phyloP scores from a whole-genome alignment of 805 yeast genomes.

The Starmera dryadoides region DNA sequence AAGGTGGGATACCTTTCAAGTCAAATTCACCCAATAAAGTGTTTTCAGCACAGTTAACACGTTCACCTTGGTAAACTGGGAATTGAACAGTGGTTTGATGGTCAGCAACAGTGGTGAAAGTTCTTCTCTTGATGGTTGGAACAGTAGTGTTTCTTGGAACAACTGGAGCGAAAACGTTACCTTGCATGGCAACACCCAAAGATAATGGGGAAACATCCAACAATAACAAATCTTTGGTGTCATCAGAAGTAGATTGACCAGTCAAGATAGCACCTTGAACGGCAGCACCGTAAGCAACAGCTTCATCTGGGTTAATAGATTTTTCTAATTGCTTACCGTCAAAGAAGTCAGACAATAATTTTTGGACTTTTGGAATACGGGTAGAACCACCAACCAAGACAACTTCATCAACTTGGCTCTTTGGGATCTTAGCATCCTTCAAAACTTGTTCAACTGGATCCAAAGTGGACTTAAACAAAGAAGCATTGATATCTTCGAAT shows the following conservation, averaged over 20 bases:
- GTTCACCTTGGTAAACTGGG: conserved; percentile 99
- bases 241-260: conserved; percentile 83
- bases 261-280: conserved; percentile 98
- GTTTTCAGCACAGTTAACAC: conserved; percentile 97
- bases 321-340: conserved; percentile 96
- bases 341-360: conserved; percentile 87
- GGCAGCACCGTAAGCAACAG: conserved; percentile 99
- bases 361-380: conserved; percentile 98
- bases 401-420: conserved; percentile 85
- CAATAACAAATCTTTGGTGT: conserved; percentile 90
- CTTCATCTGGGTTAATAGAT: conserved; percentile 98
- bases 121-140: conserved; percentile 98
- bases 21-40: conserved; percentile 97
- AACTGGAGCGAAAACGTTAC: conserved; percentile 98
- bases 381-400: conserved; percentile 98
- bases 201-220: conserved; percentile 98
- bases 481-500: conserved; percentile 93
- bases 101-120: conserved; percentile 98
- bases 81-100: conserved; percentile 98
- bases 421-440: conserved; percentile 83
- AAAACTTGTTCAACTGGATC: conserved; percentile 93
- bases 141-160: conserved; percentile 99
- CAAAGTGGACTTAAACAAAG: conserved; percentile 86
- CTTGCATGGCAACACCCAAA: conserved; percentile 99
- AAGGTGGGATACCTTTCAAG: conserved; percentile 95